Evolutionary conservation across 2,329 filamentous ascomycete species (phyloP), one percentile per base, ranked within the genome.

Genomic region (Lasiodiplodia sp.): DNA sequence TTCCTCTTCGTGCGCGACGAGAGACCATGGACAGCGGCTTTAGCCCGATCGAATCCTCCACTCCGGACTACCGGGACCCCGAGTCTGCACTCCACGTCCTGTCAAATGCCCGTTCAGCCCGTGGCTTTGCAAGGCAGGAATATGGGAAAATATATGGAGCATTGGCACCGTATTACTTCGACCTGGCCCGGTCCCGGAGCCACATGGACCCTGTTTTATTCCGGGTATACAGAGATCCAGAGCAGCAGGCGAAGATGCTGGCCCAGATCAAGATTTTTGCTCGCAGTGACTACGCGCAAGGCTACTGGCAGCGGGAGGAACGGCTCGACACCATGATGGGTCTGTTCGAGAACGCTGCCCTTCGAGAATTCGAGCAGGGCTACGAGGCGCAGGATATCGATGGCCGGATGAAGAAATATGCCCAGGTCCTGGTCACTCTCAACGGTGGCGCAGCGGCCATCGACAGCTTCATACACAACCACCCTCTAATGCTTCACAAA

Each of bases 121-220:
- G 96, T 52, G 96, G 95, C 4, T 88, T 90, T 73, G 96, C 96
- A 55, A 88, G 94, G 70, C 89, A 96, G 73, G 94, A 98, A 79
- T 99, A 94, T 77, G 95, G 92, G 18, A 96, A 91, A 78, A 86
- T 98, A 16, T 96, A 98, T 79, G 91, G 90, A n/a, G 92, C 92
- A 4, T 81, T 99, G 72, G 92, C 90, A 12, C 94, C 94, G 0
- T 95, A 96, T 74, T 99, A 98, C 80, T 88, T 89, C 72, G 93
- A 99, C 77, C 87, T 98, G 52, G 88, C 87, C 44, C 86, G 84
- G 70, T 90, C 91, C 2, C 88, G 85, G 81, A 92, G 84, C 71
- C 93, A 92, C 81, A 88, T 92, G 16, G 92, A 97, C 72, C 93
- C 92, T 7, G 85, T 93, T 40, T 84, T 98, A 10, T 99, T 98